phyloP scores from a whole-genome alignment of 768 basidiomycete genomes.

The Suillus spraguei region DNA sequence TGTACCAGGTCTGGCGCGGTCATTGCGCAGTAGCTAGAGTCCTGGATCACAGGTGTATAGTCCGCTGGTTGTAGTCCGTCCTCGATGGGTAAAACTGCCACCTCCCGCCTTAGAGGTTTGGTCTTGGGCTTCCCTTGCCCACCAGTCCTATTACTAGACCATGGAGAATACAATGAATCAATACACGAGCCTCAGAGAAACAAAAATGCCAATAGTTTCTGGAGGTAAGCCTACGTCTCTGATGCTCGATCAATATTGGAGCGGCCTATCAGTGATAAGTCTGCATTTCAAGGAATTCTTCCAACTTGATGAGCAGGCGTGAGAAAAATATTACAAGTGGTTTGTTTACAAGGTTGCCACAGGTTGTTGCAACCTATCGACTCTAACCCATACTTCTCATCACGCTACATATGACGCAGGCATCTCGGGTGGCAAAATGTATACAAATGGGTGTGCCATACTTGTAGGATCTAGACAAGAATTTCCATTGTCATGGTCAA shows the following conservation, averaged over 20 bases:
- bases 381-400: background rate
- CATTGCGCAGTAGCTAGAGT: background rate
- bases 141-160: constrained; percentile 39
- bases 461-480: background rate
- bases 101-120: background rate
- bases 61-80: background rate
- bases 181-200: constrained; percentile 27
- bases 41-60: background rate
- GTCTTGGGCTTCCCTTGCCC: background rate
- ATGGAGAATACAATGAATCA: constrained; percentile 5
- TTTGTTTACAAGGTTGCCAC: too few species aligned
- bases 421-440: background rate
- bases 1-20: background rate
- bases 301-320: background rate
- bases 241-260: constrained; percentile 39
- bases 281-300: too few species aligned
- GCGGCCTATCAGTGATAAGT: constrained; percentile 30
- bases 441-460: background rate
- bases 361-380: too few species aligned
- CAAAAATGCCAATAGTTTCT: constrained; percentile 51
- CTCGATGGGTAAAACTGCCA: background rate
- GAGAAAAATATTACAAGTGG: background rate
- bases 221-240: constrained; percentile 47
- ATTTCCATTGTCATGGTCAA: background rate
- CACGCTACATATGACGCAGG: background rate